These are phyloP conservation scores for Crucibulum laeve DNA, from an alignment of 768 basidiomycete genomes.

Conservation along the genomic window DNA sequence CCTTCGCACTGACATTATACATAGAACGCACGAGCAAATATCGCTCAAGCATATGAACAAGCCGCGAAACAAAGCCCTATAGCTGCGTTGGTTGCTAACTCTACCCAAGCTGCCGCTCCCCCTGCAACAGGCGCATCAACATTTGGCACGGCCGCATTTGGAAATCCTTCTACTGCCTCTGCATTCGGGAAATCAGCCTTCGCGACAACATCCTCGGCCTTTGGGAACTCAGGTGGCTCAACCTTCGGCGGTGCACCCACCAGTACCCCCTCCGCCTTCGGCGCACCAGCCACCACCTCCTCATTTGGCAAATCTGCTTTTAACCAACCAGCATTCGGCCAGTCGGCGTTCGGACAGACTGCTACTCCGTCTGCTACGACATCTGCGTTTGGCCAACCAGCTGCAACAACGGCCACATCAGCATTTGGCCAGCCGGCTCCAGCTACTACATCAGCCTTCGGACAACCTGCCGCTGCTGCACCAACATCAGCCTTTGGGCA, in stretches of 20 bases:
- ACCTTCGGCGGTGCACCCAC: conserved; percentile 25
- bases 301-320: conserved; percentile 24
- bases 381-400: conserved; percentile 34
- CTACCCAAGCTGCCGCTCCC: conserved; percentile 1
- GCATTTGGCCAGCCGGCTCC: conserved; percentile 30
- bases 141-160: conserved; percentile 17
- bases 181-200: conserved; percentile 1
- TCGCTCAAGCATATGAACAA: conserved; percentile 45
- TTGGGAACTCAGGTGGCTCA: conserved; percentile 14
- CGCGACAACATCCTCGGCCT: conserved; percentile 19
- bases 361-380: conserved; percentile 14
- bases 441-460: conserved; percentile 19
- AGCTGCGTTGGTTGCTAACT: conserved; percentile 11
- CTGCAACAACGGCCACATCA: conserved; percentile 17
- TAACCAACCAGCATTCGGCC: conserved; percentile 27
- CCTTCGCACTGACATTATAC: background rate
- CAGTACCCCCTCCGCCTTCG: conserved; percentile 20
- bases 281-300: conserved; percentile 18
- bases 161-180: no score
- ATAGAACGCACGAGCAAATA: conserved; percentile 46
- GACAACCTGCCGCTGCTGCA: conserved; percentile 25
- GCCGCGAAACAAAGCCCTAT: conserved; percentile 39
- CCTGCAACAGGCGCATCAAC: conserved; percentile 16
- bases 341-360: conserved; percentile 31
- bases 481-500: conserved; percentile 6